Percentiles rank a stretch among this genome's conserved stretches.
Evolutionary conservation across 495 filamentous ascomycete genomes (phyloP).

Genomic region (Penicillium tannophilum): DNA sequence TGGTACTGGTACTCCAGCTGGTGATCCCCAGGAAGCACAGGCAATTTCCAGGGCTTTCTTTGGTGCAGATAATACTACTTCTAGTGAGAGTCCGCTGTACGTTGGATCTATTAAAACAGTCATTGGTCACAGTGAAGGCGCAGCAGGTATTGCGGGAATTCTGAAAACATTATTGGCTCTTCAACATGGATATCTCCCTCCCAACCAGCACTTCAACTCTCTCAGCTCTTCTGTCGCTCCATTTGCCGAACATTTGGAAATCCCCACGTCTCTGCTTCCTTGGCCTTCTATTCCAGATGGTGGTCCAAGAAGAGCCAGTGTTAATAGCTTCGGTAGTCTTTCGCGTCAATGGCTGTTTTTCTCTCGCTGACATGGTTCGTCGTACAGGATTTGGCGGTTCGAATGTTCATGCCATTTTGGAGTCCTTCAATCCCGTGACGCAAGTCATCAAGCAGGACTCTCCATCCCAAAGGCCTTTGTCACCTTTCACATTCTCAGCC

Average conservation of each 20-base stretch:
- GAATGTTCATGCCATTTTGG: constrained; percentile 44
- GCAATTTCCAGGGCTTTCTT: constrained; percentile 23
- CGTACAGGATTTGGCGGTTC: constrained; percentile 37
- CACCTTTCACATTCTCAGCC: background rate
- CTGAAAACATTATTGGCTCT: constrained; percentile 57
- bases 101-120: constrained; percentile 2
- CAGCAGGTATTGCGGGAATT: constrained; percentile 58
- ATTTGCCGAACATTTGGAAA: constrained; percentile 38
- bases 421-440: constrained; percentile 19
- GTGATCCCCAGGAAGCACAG: constrained; percentile 61
- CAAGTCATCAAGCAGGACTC: background rate
- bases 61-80: constrained; percentile 28
- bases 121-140: constrained; percentile 45
- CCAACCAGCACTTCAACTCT: constrained; percentile 53
- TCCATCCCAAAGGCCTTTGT: background rate
- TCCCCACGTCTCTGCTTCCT: constrained; percentile 37
- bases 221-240: constrained; percentile 48
- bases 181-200: constrained; percentile 47
- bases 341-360: background rate
- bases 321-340: constrained; percentile 16
- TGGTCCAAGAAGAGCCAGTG: constrained; percentile 32
- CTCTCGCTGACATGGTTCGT: constrained; percentile 25
- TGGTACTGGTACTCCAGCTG: constrained; percentile 60
- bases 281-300: background rate
- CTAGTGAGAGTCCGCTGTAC: constrained; percentile 15